phyloP scores from a whole-genome alignment of 2,329 filamentous ascomycete genomes.

The Pezicula neosporulosa region DNA sequence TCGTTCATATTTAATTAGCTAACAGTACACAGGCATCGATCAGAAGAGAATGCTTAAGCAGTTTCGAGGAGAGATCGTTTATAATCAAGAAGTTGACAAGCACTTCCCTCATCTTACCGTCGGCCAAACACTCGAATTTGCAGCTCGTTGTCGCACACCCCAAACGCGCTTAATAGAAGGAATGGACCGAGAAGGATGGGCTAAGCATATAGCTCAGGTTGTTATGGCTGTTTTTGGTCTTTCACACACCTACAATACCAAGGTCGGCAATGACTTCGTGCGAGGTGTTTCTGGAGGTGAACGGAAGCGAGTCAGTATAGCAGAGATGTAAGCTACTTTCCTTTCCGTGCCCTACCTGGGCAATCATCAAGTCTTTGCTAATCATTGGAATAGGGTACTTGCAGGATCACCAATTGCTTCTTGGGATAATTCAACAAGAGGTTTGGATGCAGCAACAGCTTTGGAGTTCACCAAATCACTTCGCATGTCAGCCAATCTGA shows the following conservation, averaged over 20 bases:
- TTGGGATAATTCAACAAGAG: conserved; percentile 49
- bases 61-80: conserved; percentile 64
- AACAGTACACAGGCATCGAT: conserved; percentile 47
- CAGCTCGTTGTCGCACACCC: conserved; percentile 65
- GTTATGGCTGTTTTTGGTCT: conserved; percentile 71
- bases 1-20: conserved; percentile 43
- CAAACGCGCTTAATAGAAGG: conserved; percentile 52
- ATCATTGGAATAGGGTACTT: conserved; percentile 71
- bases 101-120: conserved; percentile 77
- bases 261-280: conserved; percentile 72
- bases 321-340: no score
- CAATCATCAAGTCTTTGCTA: neutral
- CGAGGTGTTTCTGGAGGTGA: conserved; percentile 69
- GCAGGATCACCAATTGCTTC: conserved; percentile 43
- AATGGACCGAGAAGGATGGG: conserved; percentile 53
- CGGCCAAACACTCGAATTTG: conserved; percentile 71
- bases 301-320: conserved; percentile 67
- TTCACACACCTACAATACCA: conserved; percentile 67
- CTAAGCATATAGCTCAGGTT: conserved; percentile 41
- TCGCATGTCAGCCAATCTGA: conserved; percentile 61
- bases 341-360: no score
- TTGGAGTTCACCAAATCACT: conserved; percentile 70
- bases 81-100: conserved; percentile 73
- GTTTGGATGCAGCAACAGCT: conserved; percentile 71
- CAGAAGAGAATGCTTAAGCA: conserved; percentile 49